Percentiles rank a stretch among this genome's conserved stretches.
phyloP scores from a whole-genome alignment of 495 filamentous ascomycete species.

The Bryoglossum gracile region DNA sequence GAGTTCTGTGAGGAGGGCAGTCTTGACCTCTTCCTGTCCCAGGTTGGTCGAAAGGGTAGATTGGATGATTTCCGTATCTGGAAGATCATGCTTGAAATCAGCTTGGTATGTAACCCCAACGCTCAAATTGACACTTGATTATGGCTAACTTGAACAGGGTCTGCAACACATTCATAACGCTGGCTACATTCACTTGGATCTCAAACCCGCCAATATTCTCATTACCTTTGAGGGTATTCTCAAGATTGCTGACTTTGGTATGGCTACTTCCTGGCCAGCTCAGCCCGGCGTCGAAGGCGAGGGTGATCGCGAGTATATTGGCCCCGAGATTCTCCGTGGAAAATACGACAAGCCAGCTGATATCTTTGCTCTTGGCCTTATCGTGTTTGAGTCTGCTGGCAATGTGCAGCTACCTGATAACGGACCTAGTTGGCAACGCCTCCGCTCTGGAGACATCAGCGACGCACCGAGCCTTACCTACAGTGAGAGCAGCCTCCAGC shows the following conservation, averaged over 20 bases:
- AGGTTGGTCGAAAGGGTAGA: conserved; percentile 72
- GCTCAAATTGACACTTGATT: background rate
- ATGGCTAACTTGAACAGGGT: conserved; percentile 49
- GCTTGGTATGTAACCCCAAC: conserved; percentile 49
- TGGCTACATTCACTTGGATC: conserved; percentile 86
- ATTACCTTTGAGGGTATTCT: conserved; percentile 84
- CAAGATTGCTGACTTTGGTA: conserved; percentile 94
- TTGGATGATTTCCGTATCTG: conserved; percentile 96
- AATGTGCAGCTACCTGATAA: conserved; percentile 91
- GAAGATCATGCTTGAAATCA: conserved; percentile 86
- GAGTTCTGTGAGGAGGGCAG: conserved; percentile 93
- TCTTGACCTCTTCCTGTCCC: conserved; percentile 70
- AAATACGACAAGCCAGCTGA: conserved; percentile 85
- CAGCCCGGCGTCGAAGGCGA: conserved; percentile 74
- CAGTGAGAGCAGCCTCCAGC: conserved; percentile 60
- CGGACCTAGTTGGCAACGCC: conserved; percentile 77
- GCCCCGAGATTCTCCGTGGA: conserved; percentile 78
- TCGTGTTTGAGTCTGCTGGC: conserved; percentile 87
- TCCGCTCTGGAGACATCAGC: conserved; percentile 79
- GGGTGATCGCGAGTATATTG: conserved; percentile 93
- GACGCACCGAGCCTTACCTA: conserved; percentile 77
- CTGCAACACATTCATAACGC: conserved; percentile 79
- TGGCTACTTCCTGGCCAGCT: conserved; percentile 76
- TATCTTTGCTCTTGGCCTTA: conserved; percentile 86
- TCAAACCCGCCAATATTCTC: conserved; percentile 93